Base-by-base conservation (phyloP, 2,329 filamentous ascomycete species). In the Gaeumannomyces tritici region DNA sequence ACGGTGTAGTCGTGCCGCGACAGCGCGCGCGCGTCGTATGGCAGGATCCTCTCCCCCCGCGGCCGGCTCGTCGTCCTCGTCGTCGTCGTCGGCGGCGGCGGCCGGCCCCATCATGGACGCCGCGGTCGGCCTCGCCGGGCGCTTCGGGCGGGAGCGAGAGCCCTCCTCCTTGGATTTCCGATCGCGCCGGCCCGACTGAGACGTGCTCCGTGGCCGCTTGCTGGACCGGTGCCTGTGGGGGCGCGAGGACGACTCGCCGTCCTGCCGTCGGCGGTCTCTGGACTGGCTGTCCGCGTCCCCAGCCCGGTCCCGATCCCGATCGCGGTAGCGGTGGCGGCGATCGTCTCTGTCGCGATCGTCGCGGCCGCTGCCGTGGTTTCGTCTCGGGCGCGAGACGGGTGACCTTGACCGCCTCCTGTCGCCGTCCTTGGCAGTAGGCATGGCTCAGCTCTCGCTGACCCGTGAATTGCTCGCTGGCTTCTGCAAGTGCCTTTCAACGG, bases 1-100 rank as follows among this genome's bases (percentile, higher is more conserved):
- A 75, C 69, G 1, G 77, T 73, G n/a, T 89, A 79, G 66, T 96
- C 90, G 61, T 82, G 79, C 70, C 89, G 93, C 9, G 82, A 83
- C 5, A 97, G 79, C 56, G 79, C 78, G 15, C 82, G 81, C 4
- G 90, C 86, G 61, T 81, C 78, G 69, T 85, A 88, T 0, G 92
- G 92, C 12, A 96, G 79, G 65, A 71, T 35, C 70, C 69, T 64
- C 67, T 71, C 33, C 13, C 6, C n/a, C n/a, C n/a, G n/a, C 47
- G 28, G 18, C 21, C 42, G 9, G 42, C 67, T 71, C 33, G 18
- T 2, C 47, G 18, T 4, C 77, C 58, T 79, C 73, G 63, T 64
- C 65, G 60, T 63, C 63, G 31, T 63, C 65, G 24, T 66, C 65
- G 24, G 62, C 61, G 31, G 61, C 62, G 31, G 4, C 21, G 21